Evolutionary conservation across 1,284 basidiomycete genomes (phyloP), one percentile per base, ranked within the genome.

Genomic region (Heimioporus punctisporus): DNA sequence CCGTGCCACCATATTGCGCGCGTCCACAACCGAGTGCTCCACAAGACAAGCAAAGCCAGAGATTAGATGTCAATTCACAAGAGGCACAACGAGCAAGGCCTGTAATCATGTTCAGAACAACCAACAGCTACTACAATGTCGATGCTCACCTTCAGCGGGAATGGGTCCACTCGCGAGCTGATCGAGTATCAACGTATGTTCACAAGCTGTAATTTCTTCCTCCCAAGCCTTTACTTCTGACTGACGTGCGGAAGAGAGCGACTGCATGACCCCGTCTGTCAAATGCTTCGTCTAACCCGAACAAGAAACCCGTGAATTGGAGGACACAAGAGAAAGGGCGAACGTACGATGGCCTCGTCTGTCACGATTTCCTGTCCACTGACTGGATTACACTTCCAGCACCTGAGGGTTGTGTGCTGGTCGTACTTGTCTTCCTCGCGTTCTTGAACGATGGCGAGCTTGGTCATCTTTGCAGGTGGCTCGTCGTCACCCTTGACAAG

Each of bases 221-320:
- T 98, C 95, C 97, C 97, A 99, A 3, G 96, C 93, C 72, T 98
- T 92, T 54, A 99, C 93, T 68, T 98, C 95, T 2, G 89, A 93
- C 66, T 95, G 91, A 51, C 95, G 91, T 0, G 93, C 90, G 0
- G 95, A 97, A 0, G 94, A 94, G 62, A 95, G 78, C 1, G 94
- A 88, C 3, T 80, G 78, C 84, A 97, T 88, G 53, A 97, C 80
- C 0, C 83, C 86, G n/a, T 85, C 77, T 6, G 87, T 76, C 12
- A 95, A 76, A 0, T 76, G 66, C 52, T 83, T 76, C 48, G 86
- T 75, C 82, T 88, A 58, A 17, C 0, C 31, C 9, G n/a, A 17
- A 15, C 25, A 34, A 21, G 34, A 1, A 15, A 26, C 14, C 27
- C 3, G 12, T 60, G 12, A 53, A 26, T 3, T n/a, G 0, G n/a